Base-by-base conservation (phyloP, 108 stramenopile species). In the Cylindrotheca closterium region DNA sequence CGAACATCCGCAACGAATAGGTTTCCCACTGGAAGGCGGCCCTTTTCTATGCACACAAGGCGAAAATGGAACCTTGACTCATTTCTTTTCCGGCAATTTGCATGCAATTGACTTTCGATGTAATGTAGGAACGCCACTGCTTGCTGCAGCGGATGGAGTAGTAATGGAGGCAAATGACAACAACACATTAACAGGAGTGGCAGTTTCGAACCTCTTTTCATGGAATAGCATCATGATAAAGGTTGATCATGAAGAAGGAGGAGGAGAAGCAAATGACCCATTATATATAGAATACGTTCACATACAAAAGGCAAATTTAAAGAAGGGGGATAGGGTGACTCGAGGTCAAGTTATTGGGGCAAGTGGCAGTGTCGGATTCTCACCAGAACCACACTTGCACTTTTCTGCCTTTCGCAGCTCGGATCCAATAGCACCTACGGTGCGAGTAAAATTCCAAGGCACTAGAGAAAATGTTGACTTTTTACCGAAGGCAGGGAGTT, bases 31-130 rank as follows among this genome's bases (percentile, higher is more conserved):
- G 53, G 49, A 74, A 31, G 64, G 71, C 10, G 64, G 68, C 18
- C 53, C 79, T 0, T 91, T 78, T 71, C 71, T 87, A 31, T 95
- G 94, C 52, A 91, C 86, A 2, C 94, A 95, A 67, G 88, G 89
- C 3, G 84, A 84, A 62, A 63, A 75, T 67, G 94, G 94, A 30
- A 71, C 81, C 45, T 71, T 95, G 27, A 92, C 94, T 7, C 94
- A 95, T 68, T 95, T 88, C 58, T 92, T 91, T 52, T 76, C 86
- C 31, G 88, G 91, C 18, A 92, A 92, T 74, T 67, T 79, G 23
- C 89, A 91, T 65, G 91, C 94, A 2, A 76, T 95, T 28, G 94
- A 95, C 54, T 90, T 95, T 68, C 73, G 76, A 33, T 95, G 94
- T 77, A 84, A 83, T 5, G 69, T 87, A 19, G 94, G 94, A 1